Evolutionary conservation across 768 basidiomycete genomes (phyloP).

Genomic region (Podaxis sp.): DNA sequence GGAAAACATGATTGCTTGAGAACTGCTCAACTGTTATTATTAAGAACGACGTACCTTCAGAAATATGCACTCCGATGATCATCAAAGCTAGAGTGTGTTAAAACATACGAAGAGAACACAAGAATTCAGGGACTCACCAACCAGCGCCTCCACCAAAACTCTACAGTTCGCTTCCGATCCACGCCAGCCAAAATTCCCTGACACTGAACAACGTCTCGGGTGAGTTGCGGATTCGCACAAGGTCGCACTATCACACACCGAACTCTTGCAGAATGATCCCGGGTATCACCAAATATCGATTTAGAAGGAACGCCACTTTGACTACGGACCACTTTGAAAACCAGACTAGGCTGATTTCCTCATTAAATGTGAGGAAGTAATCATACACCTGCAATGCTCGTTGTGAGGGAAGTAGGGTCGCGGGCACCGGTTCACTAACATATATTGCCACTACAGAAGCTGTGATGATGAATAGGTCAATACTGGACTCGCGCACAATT

Average conservation of each 20-base stretch:
- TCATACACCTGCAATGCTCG: not conserved
- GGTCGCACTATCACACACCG: not conserved
- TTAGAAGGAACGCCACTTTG: not conserved
- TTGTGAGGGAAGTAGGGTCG: too few species aligned
- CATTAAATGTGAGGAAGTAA: not conserved
- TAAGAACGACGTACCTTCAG: not conserved
- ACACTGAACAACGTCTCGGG: not conserved
- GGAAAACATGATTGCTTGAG: not conserved
- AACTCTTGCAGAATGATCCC: not conserved
- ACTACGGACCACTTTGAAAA: not conserved
- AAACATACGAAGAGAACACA: not conserved
- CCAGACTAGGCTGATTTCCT: not conserved
- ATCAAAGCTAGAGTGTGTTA: not conserved
- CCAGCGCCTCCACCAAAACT: not conserved
- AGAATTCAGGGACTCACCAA: not conserved
- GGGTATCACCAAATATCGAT: not conserved
- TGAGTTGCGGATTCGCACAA: not conserved
- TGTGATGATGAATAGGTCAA: not conserved
- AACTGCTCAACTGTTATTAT: not conserved
- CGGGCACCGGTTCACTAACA: not conserved
- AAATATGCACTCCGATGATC: not conserved
- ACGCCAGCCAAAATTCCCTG: not conserved
- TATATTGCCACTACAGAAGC: not conserved
- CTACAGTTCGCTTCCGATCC: not conserved
- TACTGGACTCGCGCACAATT: not conserved